phyloP scores from a whole-genome alignment of 805 yeast genomes.

The Candida easanensis region DNA sequence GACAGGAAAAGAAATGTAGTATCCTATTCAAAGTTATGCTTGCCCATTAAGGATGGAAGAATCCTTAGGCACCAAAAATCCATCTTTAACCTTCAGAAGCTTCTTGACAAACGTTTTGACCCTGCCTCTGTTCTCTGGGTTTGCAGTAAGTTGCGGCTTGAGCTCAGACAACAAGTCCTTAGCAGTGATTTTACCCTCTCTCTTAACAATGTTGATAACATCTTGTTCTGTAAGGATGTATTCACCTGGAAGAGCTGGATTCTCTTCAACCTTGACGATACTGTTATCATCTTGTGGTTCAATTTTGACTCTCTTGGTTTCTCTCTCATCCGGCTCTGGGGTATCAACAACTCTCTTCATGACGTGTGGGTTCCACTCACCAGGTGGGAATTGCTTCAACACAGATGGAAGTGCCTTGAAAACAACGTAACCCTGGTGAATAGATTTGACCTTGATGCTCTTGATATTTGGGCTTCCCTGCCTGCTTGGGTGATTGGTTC shows the following conservation, averaged over 20 bases:
- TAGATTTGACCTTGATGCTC: constrained; percentile 41
- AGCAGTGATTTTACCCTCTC: constrained; percentile 43
- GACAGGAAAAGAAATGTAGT: no score
- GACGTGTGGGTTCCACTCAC: constrained; percentile 78
- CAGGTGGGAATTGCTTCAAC: constrained; percentile 65
- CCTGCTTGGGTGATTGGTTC: constrained; percentile 11
- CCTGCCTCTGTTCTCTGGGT: constrained; percentile 60
- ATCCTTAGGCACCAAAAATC: constrained; percentile 26
- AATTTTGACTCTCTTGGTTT: constrained; percentile 38
- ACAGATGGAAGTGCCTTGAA: constrained; percentile 63
- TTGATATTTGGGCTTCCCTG: constrained; percentile 23
- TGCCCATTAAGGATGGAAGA: neutral
- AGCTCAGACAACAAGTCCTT: constrained; percentile 61
- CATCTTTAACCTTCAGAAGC: constrained; percentile 47
- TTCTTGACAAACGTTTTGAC: constrained; percentile 57
- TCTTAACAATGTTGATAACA: constrained; percentile 60
- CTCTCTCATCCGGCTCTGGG: constrained; percentile 26
- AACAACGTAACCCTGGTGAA: constrained; percentile 52
- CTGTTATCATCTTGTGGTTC: constrained; percentile 26
- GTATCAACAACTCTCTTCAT: constrained; percentile 34
- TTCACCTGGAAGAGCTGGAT: constrained; percentile 10
- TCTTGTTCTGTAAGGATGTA: constrained; percentile 59
- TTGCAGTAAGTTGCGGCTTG: constrained; percentile 55
- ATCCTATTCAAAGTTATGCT: neutral
- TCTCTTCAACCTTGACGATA: constrained; percentile 10